Conservation (phyloP, 176 grass and related monocot genomes). For the Raddia guianensis region DNA sequence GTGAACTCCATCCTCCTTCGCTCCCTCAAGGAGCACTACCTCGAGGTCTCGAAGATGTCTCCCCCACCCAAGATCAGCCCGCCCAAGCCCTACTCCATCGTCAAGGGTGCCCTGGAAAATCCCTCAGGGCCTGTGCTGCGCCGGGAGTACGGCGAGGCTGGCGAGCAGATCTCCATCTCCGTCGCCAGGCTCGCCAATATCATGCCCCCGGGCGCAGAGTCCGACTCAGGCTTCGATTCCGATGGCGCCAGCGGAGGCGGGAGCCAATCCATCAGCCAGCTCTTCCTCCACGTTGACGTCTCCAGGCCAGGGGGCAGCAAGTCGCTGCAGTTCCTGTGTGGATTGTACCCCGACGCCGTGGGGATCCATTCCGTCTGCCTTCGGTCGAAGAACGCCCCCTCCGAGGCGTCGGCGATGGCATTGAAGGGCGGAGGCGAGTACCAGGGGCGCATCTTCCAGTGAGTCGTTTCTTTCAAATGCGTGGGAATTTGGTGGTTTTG, state of each 20-base stretch:
- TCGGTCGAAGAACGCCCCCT: conserved; percentile 53
- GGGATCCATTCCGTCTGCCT: conserved; percentile 96
- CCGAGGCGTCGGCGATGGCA: conserved; percentile 13
- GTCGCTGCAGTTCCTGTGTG: conserved; percentile 89
- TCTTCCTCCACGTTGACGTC: conserved; percentile 92
- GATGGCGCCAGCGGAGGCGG: conserved; percentile 14
- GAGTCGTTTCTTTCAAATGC: conserved; percentile 44
- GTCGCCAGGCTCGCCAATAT: conserved; percentile 82
- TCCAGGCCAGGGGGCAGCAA: conserved; percentile 62
- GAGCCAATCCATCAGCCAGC: conserved; percentile 71
- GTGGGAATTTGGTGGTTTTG: not conserved
- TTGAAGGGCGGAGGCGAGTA: conserved; percentile 47
- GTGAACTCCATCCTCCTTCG: conserved; percentile 85
- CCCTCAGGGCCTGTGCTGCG: conserved; percentile 65
- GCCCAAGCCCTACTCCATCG: conserved; percentile 70
- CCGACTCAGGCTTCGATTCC: not conserved
- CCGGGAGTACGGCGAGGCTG: conserved; percentile 55
- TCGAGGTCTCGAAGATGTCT: conserved; percentile 82
- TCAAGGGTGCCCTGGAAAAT: conserved; percentile 80
- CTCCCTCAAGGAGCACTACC: conserved; percentile 92
- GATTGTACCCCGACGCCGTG: conserved; percentile 82
- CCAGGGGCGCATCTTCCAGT: conserved; percentile 92
- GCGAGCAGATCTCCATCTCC: conserved; percentile 84
- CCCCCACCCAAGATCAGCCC: conserved; percentile 81
- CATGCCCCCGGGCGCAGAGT: conserved; percentile 58